Evolutionary conservation across 1,284 basidiomycete genomes (phyloP).

Genomic region (Acaromyces ingoldii): DNA sequence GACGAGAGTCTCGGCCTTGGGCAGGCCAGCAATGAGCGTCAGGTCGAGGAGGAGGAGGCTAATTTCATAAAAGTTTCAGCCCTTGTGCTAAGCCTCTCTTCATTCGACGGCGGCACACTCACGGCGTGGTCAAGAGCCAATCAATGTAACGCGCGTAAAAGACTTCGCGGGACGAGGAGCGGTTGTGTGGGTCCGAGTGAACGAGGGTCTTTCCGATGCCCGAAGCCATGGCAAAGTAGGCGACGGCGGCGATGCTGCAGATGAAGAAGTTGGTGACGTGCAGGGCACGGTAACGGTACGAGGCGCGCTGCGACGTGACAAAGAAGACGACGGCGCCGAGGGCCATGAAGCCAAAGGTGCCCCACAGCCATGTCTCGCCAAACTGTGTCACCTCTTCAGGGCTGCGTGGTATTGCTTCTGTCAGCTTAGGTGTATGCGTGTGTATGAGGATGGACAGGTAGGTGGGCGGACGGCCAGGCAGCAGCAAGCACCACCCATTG

Average conservation of each 20-base stretch:
- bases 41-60: conserved; percentile 38
- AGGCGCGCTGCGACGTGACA: conserved; percentile 30
- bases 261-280: conserved; percentile 38
- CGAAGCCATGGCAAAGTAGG: conserved; percentile 42
- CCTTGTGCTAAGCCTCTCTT: not conserved
- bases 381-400: conserved; percentile 6
- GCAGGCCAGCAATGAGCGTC: conserved; percentile 34
- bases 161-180: conserved; percentile 13
- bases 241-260: conserved; percentile 27
- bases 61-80: no score
- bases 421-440: no score
- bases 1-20: conserved; percentile 35
- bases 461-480: no score
- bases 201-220: conserved; percentile 28
- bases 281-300: conserved; percentile 38
- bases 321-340: conserved; percentile 30
- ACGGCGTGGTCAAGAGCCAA: conserved; percentile 34
- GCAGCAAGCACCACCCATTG: no score
- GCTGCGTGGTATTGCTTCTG: no score
- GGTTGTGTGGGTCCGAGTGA: conserved; percentile 11
- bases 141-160: conserved; percentile 40
- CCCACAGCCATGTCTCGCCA: conserved; percentile 33
- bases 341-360: conserved; percentile 34
- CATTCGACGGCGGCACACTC: not conserved
- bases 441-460: not conserved